phyloP scores from a whole-genome alignment of 257 asterid genomes.

The Catharanthus roseus region DNA sequence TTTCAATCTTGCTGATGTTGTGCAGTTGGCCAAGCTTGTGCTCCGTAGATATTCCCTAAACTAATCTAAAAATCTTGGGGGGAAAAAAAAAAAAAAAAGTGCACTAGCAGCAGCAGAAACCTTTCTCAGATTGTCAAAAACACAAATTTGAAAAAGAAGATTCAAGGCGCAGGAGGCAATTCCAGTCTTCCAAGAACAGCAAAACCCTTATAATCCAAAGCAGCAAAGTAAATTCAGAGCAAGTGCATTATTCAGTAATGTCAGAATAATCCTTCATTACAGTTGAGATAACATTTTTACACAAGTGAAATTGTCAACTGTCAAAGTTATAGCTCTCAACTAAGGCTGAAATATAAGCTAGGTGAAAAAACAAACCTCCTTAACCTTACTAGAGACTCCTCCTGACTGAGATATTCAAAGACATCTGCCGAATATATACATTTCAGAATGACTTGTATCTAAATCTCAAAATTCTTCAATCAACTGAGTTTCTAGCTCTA shows the following conservation, averaged over 20 bases:
- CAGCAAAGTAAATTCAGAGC: neutral
- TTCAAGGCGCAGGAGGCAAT: neutral
- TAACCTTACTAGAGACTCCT: constrained; percentile 23
- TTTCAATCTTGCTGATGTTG: no score
- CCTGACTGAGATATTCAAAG: constrained; percentile 23
- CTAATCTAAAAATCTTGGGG: no score
- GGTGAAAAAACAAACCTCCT: constrained; percentile 3
- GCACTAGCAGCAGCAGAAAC: neutral
- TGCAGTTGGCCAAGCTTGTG: no score
- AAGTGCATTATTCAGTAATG: constrained; percentile 1
- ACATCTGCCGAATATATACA: constrained; percentile 44
- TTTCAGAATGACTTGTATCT: constrained; percentile 27
- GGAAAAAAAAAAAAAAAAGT: no score
- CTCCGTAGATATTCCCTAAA: no score
- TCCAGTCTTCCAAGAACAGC: neutral
- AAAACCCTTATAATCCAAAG: neutral
- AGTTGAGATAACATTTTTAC: constrained; percentile 12
- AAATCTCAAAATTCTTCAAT: constrained; percentile 29
- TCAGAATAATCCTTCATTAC: constrained; percentile 16
- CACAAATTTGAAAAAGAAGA: neutral
- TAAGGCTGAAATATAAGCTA: neutral
- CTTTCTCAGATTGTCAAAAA: neutral
- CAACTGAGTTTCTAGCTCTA: constrained; percentile 25
- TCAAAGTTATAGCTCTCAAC: constrained; percentile 5
- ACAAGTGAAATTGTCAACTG: constrained; percentile 12